Percentiles rank a stretch among this genome's conserved stretches.
Conservation (phyloP, 208 protist genomes). For the Leishmania tarentolae region DNA sequence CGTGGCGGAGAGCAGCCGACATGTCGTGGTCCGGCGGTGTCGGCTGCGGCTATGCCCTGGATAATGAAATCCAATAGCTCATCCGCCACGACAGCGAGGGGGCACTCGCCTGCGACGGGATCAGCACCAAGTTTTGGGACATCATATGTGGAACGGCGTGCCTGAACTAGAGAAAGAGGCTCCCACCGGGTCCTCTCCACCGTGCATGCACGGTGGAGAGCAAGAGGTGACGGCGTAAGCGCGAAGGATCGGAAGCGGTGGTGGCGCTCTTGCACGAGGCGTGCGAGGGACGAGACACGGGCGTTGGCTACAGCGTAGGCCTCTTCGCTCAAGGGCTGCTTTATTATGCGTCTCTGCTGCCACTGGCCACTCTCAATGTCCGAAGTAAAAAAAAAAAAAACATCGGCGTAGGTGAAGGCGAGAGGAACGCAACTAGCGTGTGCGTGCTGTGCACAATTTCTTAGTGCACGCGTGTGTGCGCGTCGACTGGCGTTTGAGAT, state of each 20-base stretch:
- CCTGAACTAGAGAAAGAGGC: conserved; percentile 26
- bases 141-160: conserved; percentile 42
- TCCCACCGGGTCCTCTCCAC: too few species aligned
- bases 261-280: too few species aligned
- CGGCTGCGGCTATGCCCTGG: conserved; percentile 46
- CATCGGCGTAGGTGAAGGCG: too few species aligned
- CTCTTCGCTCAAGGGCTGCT: background rate
- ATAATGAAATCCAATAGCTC: conserved; percentile 52
- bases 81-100: conserved; percentile 61
- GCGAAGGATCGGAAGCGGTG: too few species aligned
- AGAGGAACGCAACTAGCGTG: too few species aligned
- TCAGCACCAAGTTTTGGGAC: conserved; percentile 59
- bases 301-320: too few species aligned
- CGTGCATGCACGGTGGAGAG: background rate
- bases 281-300: too few species aligned
- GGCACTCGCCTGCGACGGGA: conserved; percentile 42
- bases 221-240: background rate
- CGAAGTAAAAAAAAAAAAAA: too few species aligned
- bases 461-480: too few species aligned
- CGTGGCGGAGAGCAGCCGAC: conserved; percentile 44
- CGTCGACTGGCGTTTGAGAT: too few species aligned
- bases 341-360: background rate
- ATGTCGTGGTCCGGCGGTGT: conserved; percentile 40
- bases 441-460: too few species aligned
- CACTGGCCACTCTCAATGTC: background rate